Evolutionary conservation across 495 filamentous ascomycete genomes (phyloP), one percentile per base, ranked within the genome.

Genomic region (Pyronema domesticum): DNA sequence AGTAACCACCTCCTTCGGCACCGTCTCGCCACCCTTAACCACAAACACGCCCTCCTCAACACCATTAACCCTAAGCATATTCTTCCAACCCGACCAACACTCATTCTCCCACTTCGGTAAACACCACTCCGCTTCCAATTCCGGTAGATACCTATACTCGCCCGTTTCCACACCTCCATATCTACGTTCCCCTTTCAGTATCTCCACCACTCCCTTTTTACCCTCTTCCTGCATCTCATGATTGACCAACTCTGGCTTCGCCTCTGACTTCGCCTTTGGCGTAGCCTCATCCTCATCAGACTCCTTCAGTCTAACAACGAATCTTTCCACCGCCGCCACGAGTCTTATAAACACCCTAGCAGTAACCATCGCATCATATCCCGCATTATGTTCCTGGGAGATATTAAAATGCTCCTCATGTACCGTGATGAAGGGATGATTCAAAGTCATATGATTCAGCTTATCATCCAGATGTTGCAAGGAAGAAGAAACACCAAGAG

Each of bases 341-440:
- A 46, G 57, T 55, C 34, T 68, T 60, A 83, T 70, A 46, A 82
- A 71, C 7, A 81, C 69, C 53, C 73, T 71, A 0, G 81, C 81
- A 0, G 82, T 80, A 43, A 80, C 68, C 50, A 78, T 74, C 59
- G 79, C 80, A 63, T 85, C 81, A 55, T 78, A 85, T n/a, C 81
- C 81, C 8, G 82, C 81, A 65, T 85, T 81, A 48, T 85, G 81
- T 37, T 66, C 66, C 53, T 53, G 46, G 39, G 48, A 51, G n/a
- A 48, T 58, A 51, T 46, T 15, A 54, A 53, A 17, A 55, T 36
- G 37, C 57, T 55, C 9, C 54, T 53, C 3, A 43, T 42, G 3
- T 56, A 34, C 5, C 55, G 30, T n/a, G 65, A 55, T 23, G 53
- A 54, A 10, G 60, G 37, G 35, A 35, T 53, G 3, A 47, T 43